Evolutionary conservation across 371 early-diverging fungal genomes (phyloP).

Genomic region (Lichtheimia ramosa): DNA sequence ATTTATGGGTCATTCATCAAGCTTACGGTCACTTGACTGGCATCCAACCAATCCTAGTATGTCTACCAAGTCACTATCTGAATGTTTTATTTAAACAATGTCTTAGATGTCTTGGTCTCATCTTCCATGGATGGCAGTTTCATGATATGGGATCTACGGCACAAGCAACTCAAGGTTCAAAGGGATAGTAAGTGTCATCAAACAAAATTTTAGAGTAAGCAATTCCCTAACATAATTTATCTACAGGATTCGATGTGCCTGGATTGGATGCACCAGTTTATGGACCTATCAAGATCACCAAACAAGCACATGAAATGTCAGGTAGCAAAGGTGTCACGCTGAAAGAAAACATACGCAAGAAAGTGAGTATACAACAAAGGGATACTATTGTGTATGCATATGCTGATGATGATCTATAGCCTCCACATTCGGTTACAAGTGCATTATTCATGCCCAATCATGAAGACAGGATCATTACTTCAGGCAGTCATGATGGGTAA

Average conservation of each 20-base stretch:
- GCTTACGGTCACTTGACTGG: constrained; percentile 57
- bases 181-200: background rate
- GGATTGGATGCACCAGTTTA: constrained; percentile 18
- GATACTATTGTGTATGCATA: background rate
- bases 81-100: background rate
- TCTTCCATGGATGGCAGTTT: constrained; percentile 65
- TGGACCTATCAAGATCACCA: constrained; percentile 17
- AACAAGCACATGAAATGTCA: constrained; percentile 20
- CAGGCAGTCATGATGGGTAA: constrained; percentile 67
- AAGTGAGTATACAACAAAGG: constrained; percentile 3
- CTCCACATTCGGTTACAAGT: constrained; percentile 53
- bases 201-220: background rate
- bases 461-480: constrained; percentile 45
- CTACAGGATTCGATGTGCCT: background rate
- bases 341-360: background rate
- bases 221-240: background rate
- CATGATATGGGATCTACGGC: constrained; percentile 66
- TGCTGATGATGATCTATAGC: constrained; percentile 6
- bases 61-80: background rate
- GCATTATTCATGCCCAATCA: constrained; percentile 43
- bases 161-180: constrained; percentile 1
- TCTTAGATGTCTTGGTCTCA: constrained; percentile 59
- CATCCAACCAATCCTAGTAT: constrained; percentile 56
- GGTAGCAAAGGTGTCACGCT: background rate
- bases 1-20: constrained; percentile 55